These are phyloP conservation scores for Mortierella sp. DNA, from an alignment of 371 early-diverging fungal genomes.

Conservation along the genomic window DNA sequence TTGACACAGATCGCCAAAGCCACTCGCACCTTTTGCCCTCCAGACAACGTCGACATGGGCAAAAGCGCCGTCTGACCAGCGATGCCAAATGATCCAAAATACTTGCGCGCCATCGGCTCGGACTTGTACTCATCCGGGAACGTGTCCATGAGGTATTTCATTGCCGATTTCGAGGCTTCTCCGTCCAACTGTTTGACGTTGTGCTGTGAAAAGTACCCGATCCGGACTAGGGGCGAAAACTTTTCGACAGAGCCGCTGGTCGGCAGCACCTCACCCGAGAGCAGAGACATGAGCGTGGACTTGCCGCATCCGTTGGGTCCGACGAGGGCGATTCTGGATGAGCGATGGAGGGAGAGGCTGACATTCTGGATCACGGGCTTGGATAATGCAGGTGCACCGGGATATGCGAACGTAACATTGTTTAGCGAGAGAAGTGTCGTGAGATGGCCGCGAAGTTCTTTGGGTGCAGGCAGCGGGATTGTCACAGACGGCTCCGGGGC, in stretches of 20 bases:
- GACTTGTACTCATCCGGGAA: conserved; percentile 61
- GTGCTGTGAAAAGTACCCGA: conserved; percentile 89
- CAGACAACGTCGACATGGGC: conserved; percentile 71
- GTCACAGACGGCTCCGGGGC: conserved; percentile 63
- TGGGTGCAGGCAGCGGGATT: conserved; percentile 71
- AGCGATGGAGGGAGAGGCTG: conserved; percentile 73
- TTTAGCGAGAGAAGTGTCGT: conserved; percentile 77
- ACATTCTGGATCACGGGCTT: conserved; percentile 66
- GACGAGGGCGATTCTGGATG: conserved; percentile 76
- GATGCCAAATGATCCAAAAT: conserved; percentile 78
- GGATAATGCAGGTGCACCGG: conserved; percentile 35
- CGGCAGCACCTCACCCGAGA: conserved; percentile 71
- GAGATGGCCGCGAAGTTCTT: conserved; percentile 68
- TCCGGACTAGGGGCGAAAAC: conserved; percentile 66
- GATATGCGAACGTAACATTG: conserved; percentile 73
- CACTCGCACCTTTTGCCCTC: conserved; percentile 85
- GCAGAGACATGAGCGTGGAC: conserved; percentile 82
- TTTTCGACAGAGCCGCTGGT: conserved; percentile 70
- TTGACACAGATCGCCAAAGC: conserved; percentile 78
- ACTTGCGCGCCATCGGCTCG: conserved; percentile 73
- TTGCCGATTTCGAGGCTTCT: conserved; percentile 63
- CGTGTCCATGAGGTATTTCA: conserved; percentile 62
- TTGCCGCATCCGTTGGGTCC: conserved; percentile 91
- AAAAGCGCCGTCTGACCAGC: conserved; percentile 69
- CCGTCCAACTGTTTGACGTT: conserved; percentile 75